Base-by-base conservation (phyloP, 2,329 filamentous ascomycete genomes). In the Cordyceps tenuipes region DNA sequence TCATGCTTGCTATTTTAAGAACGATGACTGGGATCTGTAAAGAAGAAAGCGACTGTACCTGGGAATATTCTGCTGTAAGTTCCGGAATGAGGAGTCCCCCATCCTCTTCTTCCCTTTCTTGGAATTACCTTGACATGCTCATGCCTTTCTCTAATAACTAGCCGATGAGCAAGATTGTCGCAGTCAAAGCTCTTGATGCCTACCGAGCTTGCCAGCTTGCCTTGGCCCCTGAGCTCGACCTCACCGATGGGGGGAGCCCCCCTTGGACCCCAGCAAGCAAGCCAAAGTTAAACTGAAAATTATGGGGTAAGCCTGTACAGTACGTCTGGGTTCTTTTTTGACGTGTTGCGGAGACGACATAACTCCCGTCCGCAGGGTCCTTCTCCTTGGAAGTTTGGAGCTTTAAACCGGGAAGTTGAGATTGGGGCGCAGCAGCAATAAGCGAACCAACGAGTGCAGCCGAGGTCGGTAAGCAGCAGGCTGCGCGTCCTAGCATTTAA, bases 281-380 rank as follows among this genome's bases (percentile, higher is more conserved):
- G 5, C 29, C 29, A 43, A 58, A 44, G 39, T 44, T 58, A 10
- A 51, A 58, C 21, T 51, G 55, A 3, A 17, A 51, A 50, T 50
- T 43, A 51, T 58, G 55, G 55, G 55, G 55, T 44, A 34, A 36
- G 19, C 36, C 17, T 34, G 34, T n/a, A 50, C 34, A 23, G 34
- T n/a, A 50, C 34, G 36, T 23, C 23, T 23, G 21, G 41, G 34
- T 47, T 26, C 17, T 21, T 43, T 43, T 31, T 58, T 58, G 55
- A 58, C 47, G 47, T 51, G 47, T 58, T 58, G 36, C 55, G 55
- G 55, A 58, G 36, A 58, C 8, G 36, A 58, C 8, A 23, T 15
- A 19, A 19, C 2, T 17, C 46, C 17, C 46, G n/a, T 23, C 23
- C 36, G 50, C 34, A 36, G 44, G 34, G n/a, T 39, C 53, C 12